Conservation (phyloP, 2,329 filamentous ascomycete species). For the Colletotrichum lini region DNA sequence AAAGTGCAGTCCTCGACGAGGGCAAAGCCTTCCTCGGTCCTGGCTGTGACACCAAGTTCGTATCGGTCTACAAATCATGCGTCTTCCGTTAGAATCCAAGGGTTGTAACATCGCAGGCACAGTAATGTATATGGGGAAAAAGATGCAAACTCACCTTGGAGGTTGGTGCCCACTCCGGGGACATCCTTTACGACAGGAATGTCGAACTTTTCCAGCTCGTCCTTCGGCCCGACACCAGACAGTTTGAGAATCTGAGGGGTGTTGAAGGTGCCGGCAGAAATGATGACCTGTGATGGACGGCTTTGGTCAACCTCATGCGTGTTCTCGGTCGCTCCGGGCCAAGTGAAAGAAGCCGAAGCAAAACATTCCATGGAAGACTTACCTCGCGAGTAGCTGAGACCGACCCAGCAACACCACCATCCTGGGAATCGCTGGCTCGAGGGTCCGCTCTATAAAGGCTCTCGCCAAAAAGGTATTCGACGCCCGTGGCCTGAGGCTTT, state of each 20-base stretch:
- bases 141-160: background rate
- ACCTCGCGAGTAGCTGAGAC: conserved; percentile 50
- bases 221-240: conserved; percentile 61
- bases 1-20: background rate
- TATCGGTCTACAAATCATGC: background rate
- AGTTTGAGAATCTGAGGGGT: conserved; percentile 68
- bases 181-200: conserved; percentile 51
- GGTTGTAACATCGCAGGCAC: background rate
- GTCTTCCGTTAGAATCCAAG: background rate
- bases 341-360: background rate
- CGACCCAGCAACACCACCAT: conserved; percentile 3
- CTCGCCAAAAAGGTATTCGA: conserved; percentile 58
- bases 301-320: background rate
- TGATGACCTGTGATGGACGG: conserved; percentile 54
- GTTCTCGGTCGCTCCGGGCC: background rate
- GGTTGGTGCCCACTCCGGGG: background rate
- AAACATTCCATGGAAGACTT: conserved; percentile 46
- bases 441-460: conserved; percentile 62
- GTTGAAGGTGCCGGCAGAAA: conserved; percentile 67
- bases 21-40: background rate
- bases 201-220: conserved; percentile 53
- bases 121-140: background rate
- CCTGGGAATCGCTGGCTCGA: conserved; percentile 42
- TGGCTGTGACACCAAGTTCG: background rate
- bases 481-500: background rate